Base-by-base conservation (phyloP, 2,329 filamentous ascomycete species). In the Verticillium klebahnii region DNA sequence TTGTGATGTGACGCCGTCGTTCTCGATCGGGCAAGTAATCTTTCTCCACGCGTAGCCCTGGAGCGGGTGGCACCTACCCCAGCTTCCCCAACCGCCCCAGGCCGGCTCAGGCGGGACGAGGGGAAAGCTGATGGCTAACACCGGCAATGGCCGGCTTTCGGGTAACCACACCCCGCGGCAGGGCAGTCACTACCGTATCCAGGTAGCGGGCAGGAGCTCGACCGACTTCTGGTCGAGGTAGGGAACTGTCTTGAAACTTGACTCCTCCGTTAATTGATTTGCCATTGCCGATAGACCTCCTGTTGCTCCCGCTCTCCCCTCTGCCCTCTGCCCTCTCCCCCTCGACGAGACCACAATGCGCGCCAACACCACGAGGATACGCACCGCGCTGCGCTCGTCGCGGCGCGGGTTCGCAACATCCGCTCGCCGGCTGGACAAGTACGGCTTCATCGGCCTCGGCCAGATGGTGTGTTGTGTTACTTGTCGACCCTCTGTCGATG, bases 391-490 rank as follows among this genome's bases (percentile, higher is more conserved):
- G 40, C 64, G 73, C 45, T 69, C 71, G 62, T 78, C 78, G 65
- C 75, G 74, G 63, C 78, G 84, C 60, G 73, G 73, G n/a, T 86
- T 87, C 69, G 80, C 82, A 23, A 77, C 75, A 11, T 79, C 84
- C 58, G 61, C 79, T 12, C 70, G 74, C 32, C 74, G 80, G 62
- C 69, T 81, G 60, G 82, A 85, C 55, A 81, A 73, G 55, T 87
- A 86, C 73, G 84, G 80, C 68, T 87, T 87, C 68, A 80, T 87
- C 61, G 85, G 85, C 15, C 73, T 87, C 15, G 85, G 85, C 6
- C 84, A 86, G 65, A 87, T 87, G 85, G 84, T 86, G 74, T 34
- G 78, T 36, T 29, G 5, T 6, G 29, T 29, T 29, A 6, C 29
- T 6, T 5, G 5, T 25, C 25, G 25, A 25, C 25, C 25, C 29